These are phyloP conservation scores for Eucalyptus sp. DNA, from an alignment of 345 rosid species.

Conservation along the genomic window DNA sequence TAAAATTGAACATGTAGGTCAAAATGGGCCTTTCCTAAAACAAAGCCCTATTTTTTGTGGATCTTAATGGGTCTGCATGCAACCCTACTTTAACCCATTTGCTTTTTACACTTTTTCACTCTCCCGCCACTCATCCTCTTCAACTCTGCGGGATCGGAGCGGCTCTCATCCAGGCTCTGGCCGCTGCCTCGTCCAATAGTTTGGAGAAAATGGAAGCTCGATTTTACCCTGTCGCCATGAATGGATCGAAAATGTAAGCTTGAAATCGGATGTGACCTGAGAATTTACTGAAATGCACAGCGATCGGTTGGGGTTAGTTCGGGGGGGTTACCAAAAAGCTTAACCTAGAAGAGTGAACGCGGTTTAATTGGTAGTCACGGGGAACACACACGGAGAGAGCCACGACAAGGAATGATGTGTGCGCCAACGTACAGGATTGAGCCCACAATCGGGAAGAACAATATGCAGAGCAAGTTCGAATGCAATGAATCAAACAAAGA, in stretches of 20 bases:
- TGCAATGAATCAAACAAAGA: neutral
- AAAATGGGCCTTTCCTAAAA: neutral
- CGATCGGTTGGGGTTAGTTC: neutral
- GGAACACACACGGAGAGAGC: neutral
- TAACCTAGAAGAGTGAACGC: neutral
- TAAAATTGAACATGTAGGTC: neutral
- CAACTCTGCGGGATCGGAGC: neutral
- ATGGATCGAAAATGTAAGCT: neutral
- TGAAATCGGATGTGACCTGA: neutral
- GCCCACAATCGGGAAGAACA: neutral
- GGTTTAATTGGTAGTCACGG: neutral
- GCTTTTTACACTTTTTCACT: neutral
- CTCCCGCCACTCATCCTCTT: neutral
- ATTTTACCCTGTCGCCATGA: neutral
- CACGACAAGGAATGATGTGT: neutral
- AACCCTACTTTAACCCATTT: neutral
- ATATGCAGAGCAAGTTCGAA: neutral
- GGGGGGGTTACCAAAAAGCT: neutral
- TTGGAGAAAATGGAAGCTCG: neutral
- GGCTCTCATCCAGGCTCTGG: neutral
- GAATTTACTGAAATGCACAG: neutral
- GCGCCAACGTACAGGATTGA: fast-evolving
- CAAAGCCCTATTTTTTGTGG: neutral
- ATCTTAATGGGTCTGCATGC: neutral
- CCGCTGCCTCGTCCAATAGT: neutral